Base-by-base conservation (phyloP, 2,329 filamentous ascomycete genomes). In the Xylariaceae sp. region DNA sequence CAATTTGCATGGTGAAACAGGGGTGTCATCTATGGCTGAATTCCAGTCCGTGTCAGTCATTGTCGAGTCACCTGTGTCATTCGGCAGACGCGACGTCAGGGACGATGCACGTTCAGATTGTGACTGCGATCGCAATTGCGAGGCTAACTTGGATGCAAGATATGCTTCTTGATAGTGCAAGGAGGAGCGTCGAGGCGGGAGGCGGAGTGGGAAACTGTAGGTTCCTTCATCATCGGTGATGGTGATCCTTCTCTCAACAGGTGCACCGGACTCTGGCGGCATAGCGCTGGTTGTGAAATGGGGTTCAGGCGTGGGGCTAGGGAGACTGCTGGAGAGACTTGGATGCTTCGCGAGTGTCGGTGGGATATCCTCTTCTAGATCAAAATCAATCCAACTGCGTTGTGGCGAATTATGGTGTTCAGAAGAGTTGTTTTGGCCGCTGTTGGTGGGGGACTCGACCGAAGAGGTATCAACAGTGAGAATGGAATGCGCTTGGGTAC, bases 391-490 rank as follows among this genome's bases (percentile, higher is more conserved):
- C 62, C 62, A 65, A 38, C 62, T 65, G 19, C 54, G 47, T 12
- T 54, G 52, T 16, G 52, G 40, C 17, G 54, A 57, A 23, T 51
- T 51, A n/a, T 55, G 43, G 16, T 52, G 49, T 20, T 54, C 48
- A 14, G 53, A 49, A 6, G 54, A 47, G 17, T 45, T 42, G 32
- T 54, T 56, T 33, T 53, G 40, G 40, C n/a, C n/a, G n/a, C n/a
- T n/a, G n/a, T 52, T 48, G 37, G 35, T 47, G 48, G 56, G 54
- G 20, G 52, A 52, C 8, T 65, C 64, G 23, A 71, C 54, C 17
- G 68, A 70, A n/a, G n/a, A n/a, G 3, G 71, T 72, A 23, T 67
- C 67, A 21, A 65, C 54, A 2, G 71, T 72, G 27, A 61, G 53
- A 37, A 71, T 61, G 0, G 70, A 73, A 36, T 63, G 65, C 22